Evolutionary conservation across 2,329 filamentous ascomycete species (phyloP).

Genomic region (Eutypella sp.): DNA sequence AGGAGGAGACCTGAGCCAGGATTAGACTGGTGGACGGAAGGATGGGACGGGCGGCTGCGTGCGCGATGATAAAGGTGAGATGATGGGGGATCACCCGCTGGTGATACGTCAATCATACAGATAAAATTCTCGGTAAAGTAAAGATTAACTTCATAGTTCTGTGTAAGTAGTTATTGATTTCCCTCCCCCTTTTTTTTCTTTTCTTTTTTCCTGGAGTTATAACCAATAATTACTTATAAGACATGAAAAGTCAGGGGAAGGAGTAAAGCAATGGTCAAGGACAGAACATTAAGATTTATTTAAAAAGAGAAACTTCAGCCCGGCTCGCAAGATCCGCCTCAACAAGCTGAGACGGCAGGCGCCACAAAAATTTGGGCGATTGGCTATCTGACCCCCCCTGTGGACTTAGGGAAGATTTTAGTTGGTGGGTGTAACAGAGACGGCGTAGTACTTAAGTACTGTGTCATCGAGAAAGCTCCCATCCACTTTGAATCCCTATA

Average conservation of each 20-base stretch:
- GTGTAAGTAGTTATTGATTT: too few relatives aligned
- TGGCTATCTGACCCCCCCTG: not conserved
- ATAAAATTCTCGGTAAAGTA: not conserved
- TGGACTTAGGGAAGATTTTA: not conserved
- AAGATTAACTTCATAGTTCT: not conserved
- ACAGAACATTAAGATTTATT: not conserved
- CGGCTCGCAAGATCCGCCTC: not conserved
- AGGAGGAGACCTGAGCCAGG: too few relatives aligned
- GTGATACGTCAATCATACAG: not conserved
- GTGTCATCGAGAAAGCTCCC: too few relatives aligned
- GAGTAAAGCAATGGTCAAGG: not conserved
- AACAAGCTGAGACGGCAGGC: not conserved
- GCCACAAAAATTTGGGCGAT: not conserved
- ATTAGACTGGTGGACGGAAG: too few relatives aligned
- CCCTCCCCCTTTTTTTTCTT: too few relatives aligned
- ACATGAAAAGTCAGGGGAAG: not conserved
- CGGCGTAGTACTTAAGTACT: too few relatives aligned
- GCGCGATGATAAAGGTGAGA: not conserved
- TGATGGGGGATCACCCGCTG: not conserved
- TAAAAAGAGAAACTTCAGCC: not conserved
- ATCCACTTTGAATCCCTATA: too few relatives aligned
- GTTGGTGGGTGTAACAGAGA: not conserved
- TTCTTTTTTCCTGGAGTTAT: not conserved
- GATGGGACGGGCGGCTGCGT: not conserved
- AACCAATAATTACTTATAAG: not conserved